phyloP scores from a whole-genome alignment of 2,329 filamentous ascomycete species.

The Botrytis fragariae region DNA sequence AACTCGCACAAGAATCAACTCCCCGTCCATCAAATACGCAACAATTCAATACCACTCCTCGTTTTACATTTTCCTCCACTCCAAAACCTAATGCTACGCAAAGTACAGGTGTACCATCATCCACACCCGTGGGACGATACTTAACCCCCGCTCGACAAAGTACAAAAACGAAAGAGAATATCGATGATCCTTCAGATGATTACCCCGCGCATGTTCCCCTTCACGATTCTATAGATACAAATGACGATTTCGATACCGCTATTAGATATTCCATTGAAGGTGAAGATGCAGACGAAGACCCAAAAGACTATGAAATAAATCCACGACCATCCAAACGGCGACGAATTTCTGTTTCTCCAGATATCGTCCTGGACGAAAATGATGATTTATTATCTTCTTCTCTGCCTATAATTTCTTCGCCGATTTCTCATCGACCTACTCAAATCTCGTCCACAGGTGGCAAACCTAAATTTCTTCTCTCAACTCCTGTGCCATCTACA shows the following conservation, averaged over 20 bases:
- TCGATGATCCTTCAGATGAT: slow-evolving; percentile 29
- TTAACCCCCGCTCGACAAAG: slow-evolving; percentile 31
- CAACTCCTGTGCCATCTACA: slow-evolving; percentile 30
- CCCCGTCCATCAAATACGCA: slow-evolving; percentile 28
- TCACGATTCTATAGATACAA: slow-evolving; percentile 33
- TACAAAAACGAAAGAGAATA: slow-evolving; percentile 27
- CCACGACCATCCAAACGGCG: slow-evolving; percentile 33
- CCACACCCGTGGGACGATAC: slow-evolving; percentile 34
- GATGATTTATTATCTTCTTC: slow-evolving; percentile 26
- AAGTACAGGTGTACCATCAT: slow-evolving; percentile 24
- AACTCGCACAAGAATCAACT: slow-evolving; percentile 30
- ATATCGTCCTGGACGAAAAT: slow-evolving; percentile 16
- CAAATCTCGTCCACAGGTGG: slow-evolving; percentile 27
- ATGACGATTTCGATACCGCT: slow-evolving; percentile 25
- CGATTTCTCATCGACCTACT: slow-evolving; percentile 24
- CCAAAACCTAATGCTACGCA: slow-evolving; percentile 32
- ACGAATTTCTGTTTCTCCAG: slow-evolving; percentile 30
- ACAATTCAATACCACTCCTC: slow-evolving; percentile 39
- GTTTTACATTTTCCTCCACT: slow-evolving; percentile 37
- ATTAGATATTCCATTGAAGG: slow-evolving; percentile 24
- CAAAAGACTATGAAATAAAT: slow-evolving; percentile 29
- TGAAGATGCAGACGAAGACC: slow-evolving; percentile 4
- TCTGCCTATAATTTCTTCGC: slow-evolving; percentile 32
- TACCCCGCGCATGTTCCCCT: slow-evolving; percentile 20
- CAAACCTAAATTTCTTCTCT: slow-evolving; percentile 36